A percentile compares a stretch with the other conserved stretches of the same genome.
Evolutionary conservation across 768 basidiomycete species (phyloP).

Genomic region (Melanogaster broomeanus): DNA sequence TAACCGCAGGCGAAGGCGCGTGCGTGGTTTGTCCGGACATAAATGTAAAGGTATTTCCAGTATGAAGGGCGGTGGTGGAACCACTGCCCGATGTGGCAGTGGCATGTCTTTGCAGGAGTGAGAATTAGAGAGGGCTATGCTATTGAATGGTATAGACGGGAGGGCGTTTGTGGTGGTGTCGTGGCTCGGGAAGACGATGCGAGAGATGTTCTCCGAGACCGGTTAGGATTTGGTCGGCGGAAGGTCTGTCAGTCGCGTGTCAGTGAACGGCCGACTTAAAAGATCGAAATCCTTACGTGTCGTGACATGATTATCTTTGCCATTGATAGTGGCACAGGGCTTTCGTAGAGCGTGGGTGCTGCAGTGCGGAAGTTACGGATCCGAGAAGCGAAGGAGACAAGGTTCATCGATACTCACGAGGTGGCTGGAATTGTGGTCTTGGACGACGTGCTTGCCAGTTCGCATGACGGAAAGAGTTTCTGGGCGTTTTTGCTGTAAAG

Average conservation of each 20-base stretch:
- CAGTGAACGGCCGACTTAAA: background rate
- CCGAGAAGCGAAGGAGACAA: background rate
- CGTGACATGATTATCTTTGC: conserved; percentile 56
- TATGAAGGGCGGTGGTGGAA: conserved; percentile 1
- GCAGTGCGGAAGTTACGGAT: background rate
- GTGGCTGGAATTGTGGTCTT: conserved; percentile 31
- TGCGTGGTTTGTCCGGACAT: conserved; percentile 26
- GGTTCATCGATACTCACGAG: conserved; percentile 23
- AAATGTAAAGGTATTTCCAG: conserved; percentile 29
- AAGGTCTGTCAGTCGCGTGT: conserved; percentile 28
- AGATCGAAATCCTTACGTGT: conserved; percentile 39
- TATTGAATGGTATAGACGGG: conserved; percentile 35
- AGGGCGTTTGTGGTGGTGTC: conserved; percentile 35
- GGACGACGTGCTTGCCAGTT: conserved; percentile 22
- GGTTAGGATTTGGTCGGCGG: conserved; percentile 31
- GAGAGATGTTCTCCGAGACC: conserved; percentile 23
- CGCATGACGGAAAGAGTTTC: conserved; percentile 15
- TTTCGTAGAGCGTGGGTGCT: conserved; percentile 48
- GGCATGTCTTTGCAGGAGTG: conserved; percentile 14
- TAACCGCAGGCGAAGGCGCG: conserved; percentile 16
- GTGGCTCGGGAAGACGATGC: conserved; percentile 19
- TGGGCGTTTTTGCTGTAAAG: conserved; percentile 10
- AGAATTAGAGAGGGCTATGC: conserved; percentile 26
- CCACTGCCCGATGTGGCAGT: conserved; percentile 12
- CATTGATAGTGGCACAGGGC: conserved; percentile 47